Conservation (phyloP, 257 asterid species). For the Sherardia arvensis region DNA sequence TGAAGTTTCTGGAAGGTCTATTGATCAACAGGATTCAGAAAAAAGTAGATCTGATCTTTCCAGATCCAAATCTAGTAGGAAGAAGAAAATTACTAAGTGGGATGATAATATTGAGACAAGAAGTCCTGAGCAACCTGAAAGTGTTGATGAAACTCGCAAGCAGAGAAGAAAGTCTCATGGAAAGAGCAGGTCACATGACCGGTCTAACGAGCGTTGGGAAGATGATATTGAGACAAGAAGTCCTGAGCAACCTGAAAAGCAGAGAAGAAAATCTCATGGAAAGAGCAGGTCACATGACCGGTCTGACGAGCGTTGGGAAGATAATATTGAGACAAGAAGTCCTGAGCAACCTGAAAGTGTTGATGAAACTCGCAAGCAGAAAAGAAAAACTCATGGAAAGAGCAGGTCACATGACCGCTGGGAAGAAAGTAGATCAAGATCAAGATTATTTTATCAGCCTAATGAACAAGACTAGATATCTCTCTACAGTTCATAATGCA, state of each 20-base stretch:
- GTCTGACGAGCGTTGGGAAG: constrained; percentile 6
- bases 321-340: constrained; percentile 13
- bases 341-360: constrained; percentile 17
- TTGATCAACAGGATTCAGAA: constrained; percentile 9
- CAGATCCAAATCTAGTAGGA: constrained; percentile 7
- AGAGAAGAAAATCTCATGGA: constrained; percentile 7
- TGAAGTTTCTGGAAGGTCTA: constrained; percentile 16
- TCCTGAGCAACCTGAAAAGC: constrained; percentile 16
- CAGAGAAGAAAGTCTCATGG: constrained; percentile 7
- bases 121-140: constrained; percentile 15
- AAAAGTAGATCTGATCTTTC: constrained; percentile 16
- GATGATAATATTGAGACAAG: constrained; percentile 17
- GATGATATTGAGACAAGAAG: constrained; percentile 13
- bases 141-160: constrained; percentile 12
- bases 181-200: constrained; percentile 1
- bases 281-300: not conserved
- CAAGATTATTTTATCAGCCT: too few species aligned
- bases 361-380: constrained; percentile 8
- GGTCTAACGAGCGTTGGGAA: not conserved
- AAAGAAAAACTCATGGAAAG: constrained; percentile 7
- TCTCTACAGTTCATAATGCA: not conserved
- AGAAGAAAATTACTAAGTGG: not conserved
- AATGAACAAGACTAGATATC: constrained; percentile 4
- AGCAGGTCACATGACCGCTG: not conserved
- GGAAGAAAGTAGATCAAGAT: not conserved